phyloP scores from a whole-genome alignment of 139 green algal species.

The Prasinococcaceae sp. region DNA sequence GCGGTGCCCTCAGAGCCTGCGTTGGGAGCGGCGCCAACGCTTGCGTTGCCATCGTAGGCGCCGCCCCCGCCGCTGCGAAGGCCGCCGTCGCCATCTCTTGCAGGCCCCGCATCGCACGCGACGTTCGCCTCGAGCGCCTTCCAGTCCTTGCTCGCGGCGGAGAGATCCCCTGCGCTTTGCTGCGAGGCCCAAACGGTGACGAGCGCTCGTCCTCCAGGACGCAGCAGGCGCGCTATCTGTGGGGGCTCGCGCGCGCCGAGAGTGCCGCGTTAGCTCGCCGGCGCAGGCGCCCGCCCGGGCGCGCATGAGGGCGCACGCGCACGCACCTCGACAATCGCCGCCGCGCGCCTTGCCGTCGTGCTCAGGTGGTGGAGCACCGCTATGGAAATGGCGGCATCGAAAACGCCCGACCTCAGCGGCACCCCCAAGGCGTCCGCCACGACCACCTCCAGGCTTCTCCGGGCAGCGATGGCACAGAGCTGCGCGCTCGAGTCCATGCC shows the following conservation, averaged over 20 bases:
- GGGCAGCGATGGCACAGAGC: neutral
- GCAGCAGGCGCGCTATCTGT: constrained; percentile 60
- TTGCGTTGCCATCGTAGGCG: neutral
- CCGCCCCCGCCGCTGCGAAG: neutral
- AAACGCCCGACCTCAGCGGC: constrained; percentile 46
- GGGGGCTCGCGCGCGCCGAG: constrained; percentile 42
- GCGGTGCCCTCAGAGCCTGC: constrained; percentile 6
- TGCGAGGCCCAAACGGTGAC: constrained; percentile 81
- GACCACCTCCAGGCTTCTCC: constrained; percentile 47
- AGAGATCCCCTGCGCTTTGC: no score
- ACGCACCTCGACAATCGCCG: neutral
- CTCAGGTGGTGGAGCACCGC: constrained; percentile 91
- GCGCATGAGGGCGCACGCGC: neutral
- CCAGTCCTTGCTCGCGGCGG: constrained; percentile 63
- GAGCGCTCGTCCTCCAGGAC: constrained; percentile 25
- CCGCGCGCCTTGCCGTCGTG: constrained; percentile 35
- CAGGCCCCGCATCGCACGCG: constrained; percentile 36
- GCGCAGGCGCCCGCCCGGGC: neutral
- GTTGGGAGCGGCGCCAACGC: neutral
- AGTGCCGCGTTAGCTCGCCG: neutral
- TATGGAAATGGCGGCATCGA: constrained; percentile 84
- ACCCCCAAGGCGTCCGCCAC: constrained; percentile 65
- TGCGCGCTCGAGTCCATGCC: constrained; percentile 1
- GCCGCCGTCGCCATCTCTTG: neutral
- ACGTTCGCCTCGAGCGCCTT: constrained; percentile 78